phyloP scores from a whole-genome alignment of 2,329 filamentous ascomycete genomes.

The Malbranchea cinnamomea region DNA sequence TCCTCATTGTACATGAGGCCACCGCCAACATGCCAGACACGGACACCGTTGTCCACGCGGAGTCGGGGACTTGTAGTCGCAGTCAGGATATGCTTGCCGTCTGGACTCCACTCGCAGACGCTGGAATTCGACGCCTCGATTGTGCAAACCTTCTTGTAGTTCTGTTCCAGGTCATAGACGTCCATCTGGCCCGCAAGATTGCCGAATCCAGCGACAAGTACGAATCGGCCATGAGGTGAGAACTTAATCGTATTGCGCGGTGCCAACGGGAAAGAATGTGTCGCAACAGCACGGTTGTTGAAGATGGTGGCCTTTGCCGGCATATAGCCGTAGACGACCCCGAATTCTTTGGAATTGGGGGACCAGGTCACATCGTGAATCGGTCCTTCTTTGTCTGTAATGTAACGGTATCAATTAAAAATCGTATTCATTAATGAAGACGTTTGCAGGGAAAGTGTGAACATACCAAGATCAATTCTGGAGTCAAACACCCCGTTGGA shows the following conservation, averaged over 20 bases:
- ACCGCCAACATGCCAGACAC: slow-evolving; percentile 85
- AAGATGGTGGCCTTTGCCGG: slow-evolving; percentile 98
- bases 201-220: slow-evolving; percentile 88
- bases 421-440: slow-evolving; percentile 1
- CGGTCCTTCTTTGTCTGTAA: slow-evolving; percentile 78
- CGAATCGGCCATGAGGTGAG: slow-evolving; percentile 84
- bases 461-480: slow-evolving; percentile 57
- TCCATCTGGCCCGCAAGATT: slow-evolving; percentile 97
- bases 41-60: slow-evolving; percentile 90
- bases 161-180: slow-evolving; percentile 88
- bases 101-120: slow-evolving; percentile 93
- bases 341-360: slow-evolving; percentile 93
- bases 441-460: background rate
- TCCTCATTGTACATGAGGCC: slow-evolving; percentile 90
- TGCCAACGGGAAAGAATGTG: slow-evolving; percentile 70
- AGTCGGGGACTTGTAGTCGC: slow-evolving; percentile 94
- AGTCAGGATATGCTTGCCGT: slow-evolving; percentile 88
- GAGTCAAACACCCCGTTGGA: slow-evolving; percentile 87
- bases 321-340: slow-evolving; percentile 96
- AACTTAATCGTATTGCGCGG: slow-evolving; percentile 93
- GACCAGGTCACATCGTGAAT: slow-evolving; percentile 99
- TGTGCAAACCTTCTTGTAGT: slow-evolving; percentile 81
- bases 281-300: slow-evolving; percentile 69
- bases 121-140: slow-evolving; percentile 93
- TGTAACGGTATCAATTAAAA: slow-evolving; percentile 6